Percentiles rank a stretch among this genome's conserved stretches.
These are phyloP conservation scores for Immersiella caudata DNA, from an alignment of 495 filamentous ascomycete genomes.

Conservation along the genomic window DNA sequence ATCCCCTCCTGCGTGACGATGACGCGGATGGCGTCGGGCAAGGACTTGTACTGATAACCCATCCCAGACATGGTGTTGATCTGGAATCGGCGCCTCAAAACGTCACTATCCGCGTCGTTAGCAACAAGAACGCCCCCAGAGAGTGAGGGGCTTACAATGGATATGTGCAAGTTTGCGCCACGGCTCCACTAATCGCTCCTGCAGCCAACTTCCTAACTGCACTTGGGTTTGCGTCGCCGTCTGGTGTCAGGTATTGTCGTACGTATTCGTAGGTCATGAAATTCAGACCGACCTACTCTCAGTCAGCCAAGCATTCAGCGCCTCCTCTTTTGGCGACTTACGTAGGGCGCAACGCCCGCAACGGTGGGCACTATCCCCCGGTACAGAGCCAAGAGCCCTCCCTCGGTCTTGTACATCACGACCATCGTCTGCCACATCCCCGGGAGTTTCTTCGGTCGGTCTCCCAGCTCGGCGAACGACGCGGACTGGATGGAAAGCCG, in stretches of 20 bases:
- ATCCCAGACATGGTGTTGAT: conserved; percentile 99
- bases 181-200: conserved; percentile 89
- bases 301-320: conserved; percentile 29
- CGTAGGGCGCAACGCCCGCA: conserved; percentile 93
- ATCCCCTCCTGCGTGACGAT: conserved; percentile 76
- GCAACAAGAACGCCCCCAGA: neutral
- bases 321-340: conserved; percentile 47
- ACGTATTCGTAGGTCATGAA: conserved; percentile 97
- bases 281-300: conserved; percentile 80
- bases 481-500: conserved; percentile 94
- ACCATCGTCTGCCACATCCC: conserved; percentile 90
- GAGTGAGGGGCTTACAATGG: conserved; percentile 71
- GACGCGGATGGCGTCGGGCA: conserved; percentile 78
- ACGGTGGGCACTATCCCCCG: conserved; percentile 92
- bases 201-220: conserved; percentile 80
- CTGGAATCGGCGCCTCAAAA: conserved; percentile 92
- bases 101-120: conserved; percentile 63
- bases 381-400: conserved; percentile 81
- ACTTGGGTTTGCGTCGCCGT: conserved; percentile 83
- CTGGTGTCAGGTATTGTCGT: conserved; percentile 79
- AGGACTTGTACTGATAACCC: conserved; percentile 90
- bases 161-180: conserved; percentile 97
- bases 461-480: conserved; percentile 77
- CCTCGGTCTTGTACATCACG: conserved; percentile 87
- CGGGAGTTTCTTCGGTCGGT: conserved; percentile 66